A percentile compares a stretch with the other conserved stretches of the same genome.
phyloP scores from a whole-genome alignment of 2,329 filamentous ascomycete species.

The Colletotrichum lentis region DNA sequence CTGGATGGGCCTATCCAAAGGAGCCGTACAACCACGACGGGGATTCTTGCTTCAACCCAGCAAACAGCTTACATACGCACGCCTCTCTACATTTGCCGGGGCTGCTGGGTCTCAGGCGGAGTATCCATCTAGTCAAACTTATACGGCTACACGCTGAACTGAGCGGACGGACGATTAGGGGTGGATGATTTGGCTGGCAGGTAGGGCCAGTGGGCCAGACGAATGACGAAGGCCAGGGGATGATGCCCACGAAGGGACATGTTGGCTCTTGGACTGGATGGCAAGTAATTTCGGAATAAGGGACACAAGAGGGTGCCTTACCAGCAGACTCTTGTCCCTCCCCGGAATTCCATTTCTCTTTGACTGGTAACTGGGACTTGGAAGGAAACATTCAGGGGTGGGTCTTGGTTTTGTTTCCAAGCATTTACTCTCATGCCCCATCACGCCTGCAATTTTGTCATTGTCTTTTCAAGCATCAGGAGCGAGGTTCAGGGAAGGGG shows the following conservation, averaged over 20 bases:
- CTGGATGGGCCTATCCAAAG: background rate
- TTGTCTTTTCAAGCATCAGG: constrained; percentile 20
- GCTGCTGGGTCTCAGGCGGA: background rate
- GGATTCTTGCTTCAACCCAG: background rate
- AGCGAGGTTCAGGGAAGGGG: constrained; percentile 8
- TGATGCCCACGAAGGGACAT: background rate
- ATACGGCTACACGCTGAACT: constrained; percentile 28
- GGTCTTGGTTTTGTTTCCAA: background rate
- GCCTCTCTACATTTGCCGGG: background rate
- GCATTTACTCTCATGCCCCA: background rate
- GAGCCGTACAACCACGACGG: background rate
- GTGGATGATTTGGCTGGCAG: background rate
- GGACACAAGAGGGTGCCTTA: background rate
- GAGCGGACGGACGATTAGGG: constrained; percentile 16
- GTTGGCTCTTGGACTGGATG: background rate
- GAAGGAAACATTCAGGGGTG: background rate
- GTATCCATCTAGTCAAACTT: constrained; percentile 7
- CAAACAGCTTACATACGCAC: background rate
- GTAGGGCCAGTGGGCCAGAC: background rate
- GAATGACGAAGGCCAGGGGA: background rate
- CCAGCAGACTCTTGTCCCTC: background rate
- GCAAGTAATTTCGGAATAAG: background rate
- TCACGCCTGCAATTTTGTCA: constrained; percentile 17
- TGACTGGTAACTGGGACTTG: constrained; percentile 5
- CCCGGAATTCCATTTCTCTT: constrained; percentile 18